Conservation (phyloP, 768 basidiomycete genomes). For the Gymnopilus dilepis region DNA sequence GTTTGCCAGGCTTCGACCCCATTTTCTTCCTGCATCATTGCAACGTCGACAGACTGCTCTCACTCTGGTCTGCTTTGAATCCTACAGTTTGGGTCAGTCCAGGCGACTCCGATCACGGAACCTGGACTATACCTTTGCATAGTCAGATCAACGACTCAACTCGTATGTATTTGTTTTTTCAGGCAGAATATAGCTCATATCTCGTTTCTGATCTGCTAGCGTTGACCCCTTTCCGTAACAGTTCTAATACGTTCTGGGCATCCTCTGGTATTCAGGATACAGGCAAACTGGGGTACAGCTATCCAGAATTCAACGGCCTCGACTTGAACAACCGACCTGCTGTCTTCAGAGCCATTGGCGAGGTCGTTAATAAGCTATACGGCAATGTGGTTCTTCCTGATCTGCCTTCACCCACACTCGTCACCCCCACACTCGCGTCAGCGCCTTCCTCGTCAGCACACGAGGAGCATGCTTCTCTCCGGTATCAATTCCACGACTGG, state of each 20-base stretch:
- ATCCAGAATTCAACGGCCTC: conserved; percentile 55
- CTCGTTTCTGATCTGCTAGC: conserved; percentile 27
- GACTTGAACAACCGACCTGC: conserved; percentile 32
- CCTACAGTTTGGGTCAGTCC: conserved; percentile 43
- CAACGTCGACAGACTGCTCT: conserved; percentile 56
- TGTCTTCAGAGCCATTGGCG: conserved; percentile 37
- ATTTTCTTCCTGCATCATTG: conserved; percentile 60
- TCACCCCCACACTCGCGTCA: conserved; percentile 1
- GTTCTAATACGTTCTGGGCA: conserved; percentile 43
- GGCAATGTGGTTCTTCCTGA: conserved; percentile 24
- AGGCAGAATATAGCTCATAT: background rate
- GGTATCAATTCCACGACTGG: conserved; percentile 42
- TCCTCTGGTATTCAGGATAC: conserved; percentile 38
- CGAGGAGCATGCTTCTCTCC: background rate
- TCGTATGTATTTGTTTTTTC: conserved; percentile 26
- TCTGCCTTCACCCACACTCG: background rate
- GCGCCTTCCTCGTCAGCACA: background rate
- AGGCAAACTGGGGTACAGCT: conserved; percentile 47
- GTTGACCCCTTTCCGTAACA: conserved; percentile 53
- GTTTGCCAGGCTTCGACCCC: conserved; percentile 48
- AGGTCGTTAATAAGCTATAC: conserved; percentile 42
- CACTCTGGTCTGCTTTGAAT: conserved; percentile 56
- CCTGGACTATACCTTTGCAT: conserved; percentile 36
- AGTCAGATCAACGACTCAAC: conserved; percentile 32
- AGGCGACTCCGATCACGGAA: conserved; percentile 35